phyloP scores from a whole-genome alignment of 345 rosid genomes.

The Syzygium aromaticum region DNA sequence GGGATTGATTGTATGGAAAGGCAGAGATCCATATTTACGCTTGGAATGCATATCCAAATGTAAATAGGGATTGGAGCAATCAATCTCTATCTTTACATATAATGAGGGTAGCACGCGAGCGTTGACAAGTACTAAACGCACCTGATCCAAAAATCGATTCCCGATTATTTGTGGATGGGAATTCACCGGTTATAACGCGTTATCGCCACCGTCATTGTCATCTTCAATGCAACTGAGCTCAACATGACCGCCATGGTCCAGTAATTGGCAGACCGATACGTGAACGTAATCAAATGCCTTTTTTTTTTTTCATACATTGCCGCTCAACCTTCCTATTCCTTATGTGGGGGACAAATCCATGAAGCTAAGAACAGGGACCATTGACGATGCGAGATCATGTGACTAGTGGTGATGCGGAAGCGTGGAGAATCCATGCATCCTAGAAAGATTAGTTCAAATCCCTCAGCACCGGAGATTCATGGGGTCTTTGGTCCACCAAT shows the following conservation, averaged over 20 bases:
- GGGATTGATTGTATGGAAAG: too few relatives aligned
- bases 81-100: neutral
- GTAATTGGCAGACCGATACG: accelerated
- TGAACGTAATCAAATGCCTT: neutral
- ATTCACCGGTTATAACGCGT: neutral
- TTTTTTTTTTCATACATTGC: neutral
- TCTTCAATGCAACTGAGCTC: neutral
- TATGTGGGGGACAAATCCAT: neutral
- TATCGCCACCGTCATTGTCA: neutral
- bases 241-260: neutral
- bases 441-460: neutral
- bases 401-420: neutral
- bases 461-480: neutral
- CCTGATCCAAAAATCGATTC: neutral
- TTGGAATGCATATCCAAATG: too few relatives aligned
- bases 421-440: neutral
- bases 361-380: neutral
- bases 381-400: neutral
- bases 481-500: neutral
- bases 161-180: neutral
- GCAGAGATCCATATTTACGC: too few relatives aligned
- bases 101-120: neutral
- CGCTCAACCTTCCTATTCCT: neutral
- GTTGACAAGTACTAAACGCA: neutral
- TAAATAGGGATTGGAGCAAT: neutral